These are phyloP conservation scores for Zasmidium citrigriseum DNA, from an alignment of 2,329 filamentous ascomycete genomes.

Conservation along the genomic window DNA sequence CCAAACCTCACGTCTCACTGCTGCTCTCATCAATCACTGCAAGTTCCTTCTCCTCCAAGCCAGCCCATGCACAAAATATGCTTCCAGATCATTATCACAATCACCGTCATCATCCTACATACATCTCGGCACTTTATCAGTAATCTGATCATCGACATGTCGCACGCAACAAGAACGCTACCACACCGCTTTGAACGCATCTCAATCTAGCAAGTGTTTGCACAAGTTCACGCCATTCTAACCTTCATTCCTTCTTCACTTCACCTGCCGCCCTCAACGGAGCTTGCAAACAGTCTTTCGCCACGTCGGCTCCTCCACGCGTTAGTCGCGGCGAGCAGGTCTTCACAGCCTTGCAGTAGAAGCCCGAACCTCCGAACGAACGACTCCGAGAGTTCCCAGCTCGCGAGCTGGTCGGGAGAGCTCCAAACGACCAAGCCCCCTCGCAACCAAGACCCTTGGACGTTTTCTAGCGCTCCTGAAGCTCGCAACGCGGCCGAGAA, in stretches of 20 bases:
- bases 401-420: conserved; percentile 40
- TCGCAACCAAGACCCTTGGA: conserved; percentile 26
- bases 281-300: conserved; percentile 24
- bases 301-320: conserved; percentile 40
- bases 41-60: neutral
- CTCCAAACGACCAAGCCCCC: conserved; percentile 41
- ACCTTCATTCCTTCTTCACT: neutral
- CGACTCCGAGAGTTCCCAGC: conserved; percentile 46
- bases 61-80: neutral
- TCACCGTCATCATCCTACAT: neutral
- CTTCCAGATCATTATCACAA: neutral
- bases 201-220: neutral
- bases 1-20: neutral
- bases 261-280: neutral
- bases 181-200: neutral
- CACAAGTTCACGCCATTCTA: neutral
- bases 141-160: neutral
- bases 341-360: conserved; percentile 42
- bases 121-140: neutral
- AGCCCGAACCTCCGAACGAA: conserved; percentile 44
- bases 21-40: neutral
- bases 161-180: neutral
- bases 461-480: conserved; percentile 28
- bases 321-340: conserved; percentile 43
- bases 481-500: conserved; percentile 25